Percentiles rank a stretch among this genome's conserved stretches.
Evolutionary conservation across 2,329 filamentous ascomycete species (phyloP).

Genomic region (Diplodia scrobiculata): DNA sequence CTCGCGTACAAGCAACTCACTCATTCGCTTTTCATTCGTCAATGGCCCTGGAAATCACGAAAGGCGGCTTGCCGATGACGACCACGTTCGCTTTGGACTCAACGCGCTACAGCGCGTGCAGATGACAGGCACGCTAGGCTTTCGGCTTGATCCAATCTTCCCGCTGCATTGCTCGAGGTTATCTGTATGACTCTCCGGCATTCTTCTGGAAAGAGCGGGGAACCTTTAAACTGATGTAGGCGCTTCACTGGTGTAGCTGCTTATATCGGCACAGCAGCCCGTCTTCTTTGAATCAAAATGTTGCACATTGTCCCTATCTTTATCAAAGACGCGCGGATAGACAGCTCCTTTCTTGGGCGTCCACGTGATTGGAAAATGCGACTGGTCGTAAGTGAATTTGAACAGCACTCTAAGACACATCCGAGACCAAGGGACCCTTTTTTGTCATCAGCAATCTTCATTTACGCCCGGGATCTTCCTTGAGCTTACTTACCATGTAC

Average conservation of each 20-base stretch:
- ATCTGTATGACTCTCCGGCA: too few relatives aligned
- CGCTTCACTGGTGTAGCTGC: neutral
- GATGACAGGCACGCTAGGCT: neutral
- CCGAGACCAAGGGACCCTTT: neutral
- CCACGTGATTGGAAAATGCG: too few relatives aligned
- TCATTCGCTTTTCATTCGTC: neutral
- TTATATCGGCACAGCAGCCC: neutral
- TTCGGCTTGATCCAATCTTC: conserved; percentile 2
- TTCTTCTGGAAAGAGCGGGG: too few relatives aligned
- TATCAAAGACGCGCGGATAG: neutral
- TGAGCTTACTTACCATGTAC: conserved; percentile 18
- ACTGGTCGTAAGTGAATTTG: too few relatives aligned
- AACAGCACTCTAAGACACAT: neutral
- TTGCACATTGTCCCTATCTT: neutral
- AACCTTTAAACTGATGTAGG: too few relatives aligned
- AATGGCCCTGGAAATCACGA: neutral
- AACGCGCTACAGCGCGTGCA: neutral
- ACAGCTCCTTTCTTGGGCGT: too few relatives aligned
- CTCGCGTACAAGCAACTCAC: neutral
- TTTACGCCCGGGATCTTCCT: neutral
- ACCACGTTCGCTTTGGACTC: neutral
- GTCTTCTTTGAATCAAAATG: neutral
- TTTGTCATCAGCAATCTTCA: neutral
- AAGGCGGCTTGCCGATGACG: neutral
- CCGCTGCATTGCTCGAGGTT: neutral